These are phyloP conservation scores for Trichoderma sp. DNA, from an alignment of 2,329 filamentous ascomycete species.

Conservation along the genomic window DNA sequence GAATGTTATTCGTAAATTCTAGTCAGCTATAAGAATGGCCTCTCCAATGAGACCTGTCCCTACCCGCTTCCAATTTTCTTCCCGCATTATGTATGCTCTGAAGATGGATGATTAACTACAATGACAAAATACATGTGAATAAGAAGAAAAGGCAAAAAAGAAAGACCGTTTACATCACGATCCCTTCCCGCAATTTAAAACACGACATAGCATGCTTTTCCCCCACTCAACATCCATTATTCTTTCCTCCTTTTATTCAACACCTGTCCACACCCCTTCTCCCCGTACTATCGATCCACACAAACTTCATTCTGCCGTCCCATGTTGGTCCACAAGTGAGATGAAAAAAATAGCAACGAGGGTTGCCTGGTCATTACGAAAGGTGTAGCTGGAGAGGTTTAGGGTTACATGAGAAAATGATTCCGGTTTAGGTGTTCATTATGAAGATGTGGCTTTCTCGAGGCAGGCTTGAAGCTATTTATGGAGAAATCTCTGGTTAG, in stretches of 20 bases:
- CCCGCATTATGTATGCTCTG: constrained; percentile 1
- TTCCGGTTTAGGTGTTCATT: constrained; percentile 2
- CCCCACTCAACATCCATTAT: not conserved
- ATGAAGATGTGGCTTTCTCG: constrained; percentile 28
- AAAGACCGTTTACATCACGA: constrained; percentile 4
- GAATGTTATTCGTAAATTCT: constrained; percentile 8
- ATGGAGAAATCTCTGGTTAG: not conserved
- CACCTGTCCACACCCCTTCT: not conserved
- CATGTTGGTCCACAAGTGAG: not conserved
- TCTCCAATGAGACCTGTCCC: not conserved
- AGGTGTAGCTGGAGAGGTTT: not conserved
- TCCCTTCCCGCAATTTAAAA: not conserved
- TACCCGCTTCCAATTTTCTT: constrained; percentile 8
- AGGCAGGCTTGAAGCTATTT: constrained; percentile 31
- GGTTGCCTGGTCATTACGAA: constrained; percentile 3
- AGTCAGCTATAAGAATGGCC: not conserved
- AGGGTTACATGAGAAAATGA: constrained; percentile 2
- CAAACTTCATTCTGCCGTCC: not conserved
- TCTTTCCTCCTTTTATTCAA: constrained; percentile 1
- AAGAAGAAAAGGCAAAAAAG: not conserved
- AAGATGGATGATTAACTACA: not conserved
- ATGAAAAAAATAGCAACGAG: not conserved
- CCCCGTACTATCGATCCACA: not conserved
- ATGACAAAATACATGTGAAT: constrained; percentile 5
- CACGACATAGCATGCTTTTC: not conserved